Conservation (phyloP, 768 basidiomycete species). For the Pleurotus djamor region DNA sequence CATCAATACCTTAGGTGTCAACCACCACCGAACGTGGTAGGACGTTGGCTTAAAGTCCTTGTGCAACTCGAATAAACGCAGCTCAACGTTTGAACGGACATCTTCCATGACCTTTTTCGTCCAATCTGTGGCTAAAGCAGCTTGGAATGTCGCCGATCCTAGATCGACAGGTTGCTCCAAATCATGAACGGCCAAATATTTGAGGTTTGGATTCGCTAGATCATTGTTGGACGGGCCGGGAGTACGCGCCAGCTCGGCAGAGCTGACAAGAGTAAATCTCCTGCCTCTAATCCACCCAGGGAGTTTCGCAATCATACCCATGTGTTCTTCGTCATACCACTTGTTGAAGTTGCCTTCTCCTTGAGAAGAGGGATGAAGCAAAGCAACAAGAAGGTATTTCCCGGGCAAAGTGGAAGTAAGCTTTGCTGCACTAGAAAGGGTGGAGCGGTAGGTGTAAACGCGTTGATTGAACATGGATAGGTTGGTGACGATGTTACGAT, state of each 20-base stretch:
- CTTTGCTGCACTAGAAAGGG: slow-evolving; percentile 10
- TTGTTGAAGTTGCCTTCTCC: slow-evolving; percentile 27
- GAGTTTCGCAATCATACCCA: slow-evolving; percentile 21
- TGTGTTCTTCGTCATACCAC: slow-evolving; percentile 34
- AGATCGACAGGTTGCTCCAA: slow-evolving; percentile 14
- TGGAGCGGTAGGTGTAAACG: slow-evolving; percentile 17
- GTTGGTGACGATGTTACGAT: slow-evolving; percentile 19
- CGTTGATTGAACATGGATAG: slow-evolving; percentile 20
- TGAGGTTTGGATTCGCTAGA: slow-evolving; percentile 13
- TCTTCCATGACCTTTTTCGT: slow-evolving; percentile 15
- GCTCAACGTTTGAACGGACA: slow-evolving; percentile 10
- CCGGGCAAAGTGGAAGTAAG: slow-evolving; percentile 13
- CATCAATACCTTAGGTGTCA: too few relatives aligned
- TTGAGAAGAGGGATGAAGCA: slow-evolving; percentile 16
- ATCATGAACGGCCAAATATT: slow-evolving; percentile 31
- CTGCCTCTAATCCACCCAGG: slow-evolving; percentile 27
- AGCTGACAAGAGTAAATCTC: slow-evolving; percentile 22
- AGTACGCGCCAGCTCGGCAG: slow-evolving; percentile 13
- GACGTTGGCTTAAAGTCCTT: slow-evolving; percentile 8
- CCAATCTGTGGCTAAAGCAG: slow-evolving; percentile 20
- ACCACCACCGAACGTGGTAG: too few relatives aligned
- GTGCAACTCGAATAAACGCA: slow-evolving; percentile 21
- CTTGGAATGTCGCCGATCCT: slow-evolving; percentile 17
- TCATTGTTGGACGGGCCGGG: slow-evolving; percentile 6
- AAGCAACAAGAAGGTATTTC: slow-evolving; percentile 21